These are phyloP conservation scores for Ophiosphaerella narmari DNA, from an alignment of 2,329 filamentous ascomycete genomes.

Conservation along the genomic window DNA sequence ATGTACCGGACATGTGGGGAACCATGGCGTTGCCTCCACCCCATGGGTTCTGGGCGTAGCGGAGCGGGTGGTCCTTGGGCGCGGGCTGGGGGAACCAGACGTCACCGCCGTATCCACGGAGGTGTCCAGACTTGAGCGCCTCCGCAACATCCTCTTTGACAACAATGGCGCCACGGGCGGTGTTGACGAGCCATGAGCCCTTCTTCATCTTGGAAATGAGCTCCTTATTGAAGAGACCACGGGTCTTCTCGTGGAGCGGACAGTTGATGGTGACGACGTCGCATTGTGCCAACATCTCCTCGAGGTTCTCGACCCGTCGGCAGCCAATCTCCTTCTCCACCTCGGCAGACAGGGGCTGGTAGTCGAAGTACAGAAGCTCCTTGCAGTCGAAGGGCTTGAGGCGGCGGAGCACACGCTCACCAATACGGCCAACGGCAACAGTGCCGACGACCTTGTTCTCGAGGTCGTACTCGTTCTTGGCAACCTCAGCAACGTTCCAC, in stretches of 20 bases:
- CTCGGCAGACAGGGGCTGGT: slow-evolving; percentile 88
- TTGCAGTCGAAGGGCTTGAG: slow-evolving; percentile 99
- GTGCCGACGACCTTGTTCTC: slow-evolving; percentile 98
- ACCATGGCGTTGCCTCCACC: slow-evolving; percentile 99
- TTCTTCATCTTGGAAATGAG: slow-evolving; percentile 99
- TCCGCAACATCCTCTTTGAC: slow-evolving; percentile 99
- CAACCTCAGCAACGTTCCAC: slow-evolving; percentile 93
- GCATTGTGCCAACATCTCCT: slow-evolving; percentile 93
- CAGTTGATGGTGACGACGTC: slow-evolving; percentile 99
- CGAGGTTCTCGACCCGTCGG: slow-evolving; percentile 83
- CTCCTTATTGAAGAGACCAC: slow-evolving; percentile 97
- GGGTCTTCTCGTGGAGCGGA: slow-evolving; percentile 97
- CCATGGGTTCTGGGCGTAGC: slow-evolving; percentile 91
- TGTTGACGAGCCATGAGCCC: slow-evolving; percentile 97
- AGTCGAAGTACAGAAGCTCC: slow-evolving; percentile 99
- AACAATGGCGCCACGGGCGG: slow-evolving; percentile 96
- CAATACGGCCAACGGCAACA: slow-evolving; percentile 95
- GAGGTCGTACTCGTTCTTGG: slow-evolving; percentile 98
- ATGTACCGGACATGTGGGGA: slow-evolving; percentile 97
- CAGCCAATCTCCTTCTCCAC: slow-evolving; percentile 94
- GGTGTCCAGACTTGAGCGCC: slow-evolving; percentile 88
- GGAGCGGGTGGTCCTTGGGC: slow-evolving; percentile 88
- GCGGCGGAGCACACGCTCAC: slow-evolving; percentile 93
- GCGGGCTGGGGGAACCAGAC: slow-evolving; percentile 99
- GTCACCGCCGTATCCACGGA: slow-evolving; percentile 84